Base-by-base conservation (phyloP, 352 stramenopile genomes). In the Blastocystis sp. region DNA sequence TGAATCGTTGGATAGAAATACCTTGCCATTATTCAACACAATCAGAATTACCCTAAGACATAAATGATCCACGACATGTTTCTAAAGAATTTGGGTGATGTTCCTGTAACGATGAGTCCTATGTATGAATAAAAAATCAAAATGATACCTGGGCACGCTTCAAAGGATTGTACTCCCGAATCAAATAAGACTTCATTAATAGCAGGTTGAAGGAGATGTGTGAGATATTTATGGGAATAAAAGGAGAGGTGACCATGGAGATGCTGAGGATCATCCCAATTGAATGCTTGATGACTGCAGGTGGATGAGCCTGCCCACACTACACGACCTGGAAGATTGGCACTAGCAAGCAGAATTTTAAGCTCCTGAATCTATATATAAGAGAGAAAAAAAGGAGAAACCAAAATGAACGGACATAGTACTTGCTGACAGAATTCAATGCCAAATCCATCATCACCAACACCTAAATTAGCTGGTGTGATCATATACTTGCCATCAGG, bases 371-470 rank as follows among this genome's bases (percentile, higher is more conserved):
- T 77, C 48, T 81, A 64, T 2, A 27, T 17, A 40, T 62, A 6
- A 81, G 70, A 35, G 13, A 33, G 5, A 7, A 40, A 27, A 24
- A 6, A n/a, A 62, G 22, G 33, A 22, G 19, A 15, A 33, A 81
- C 70, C 24, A 89, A 37, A 24, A 89, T 89, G 54, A 89, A 89
- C 3, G 78, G 78, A 35, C 24, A 76, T 19, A 89, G 56, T 11
- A 89, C 58, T 48, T 79, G 60, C 48, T 89, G 60, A 37, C 60
- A 76, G 78, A 89, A 89, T 51, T 89, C 78, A 24, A 76, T 89
- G 48, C 78, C 56, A 24, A 89, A 89, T 1, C 78, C 78, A 42
- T 42, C 40, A 42, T 79, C 66, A 30, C 62, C 62, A 48, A 51
- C 51, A 27, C 78, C 78, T 13, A 79, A 19, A 51, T 89, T 89